phyloP scores from a whole-genome alignment of 1,139 yeast species.

The Taiozyma onychis region DNA sequence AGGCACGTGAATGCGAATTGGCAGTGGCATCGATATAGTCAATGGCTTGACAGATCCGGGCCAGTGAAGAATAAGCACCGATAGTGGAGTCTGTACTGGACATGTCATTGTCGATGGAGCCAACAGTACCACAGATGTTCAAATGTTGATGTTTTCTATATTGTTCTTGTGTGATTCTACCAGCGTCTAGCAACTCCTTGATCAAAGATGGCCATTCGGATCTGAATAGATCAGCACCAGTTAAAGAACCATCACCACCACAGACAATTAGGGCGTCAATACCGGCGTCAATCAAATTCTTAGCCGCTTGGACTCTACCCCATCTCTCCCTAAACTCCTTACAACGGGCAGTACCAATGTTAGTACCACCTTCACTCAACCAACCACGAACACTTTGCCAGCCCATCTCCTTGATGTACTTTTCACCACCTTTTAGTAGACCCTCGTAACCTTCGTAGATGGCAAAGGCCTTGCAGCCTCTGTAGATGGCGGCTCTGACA shows the following conservation, averaged over 20 bases:
- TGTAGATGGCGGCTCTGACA: constrained; percentile 80
- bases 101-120: constrained; percentile 97
- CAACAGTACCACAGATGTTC: constrained; percentile 92
- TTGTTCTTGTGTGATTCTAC: constrained; percentile 51
- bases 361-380: constrained; percentile 89
- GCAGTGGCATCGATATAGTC: constrained; percentile 98
- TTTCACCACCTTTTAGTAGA: constrained; percentile 73
- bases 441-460: constrained; percentile 96
- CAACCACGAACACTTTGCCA: constrained; percentile 96
- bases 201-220: constrained; percentile 89
- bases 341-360: constrained; percentile 95
- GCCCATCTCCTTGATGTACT: constrained; percentile 64
- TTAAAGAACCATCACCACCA: constrained; percentile 97
- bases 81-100: constrained; percentile 93
- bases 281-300: constrained; percentile 79
- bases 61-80: constrained; percentile 92
- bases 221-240: constrained; percentile 95
- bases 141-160: constrained; percentile 59
- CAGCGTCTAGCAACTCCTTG: constrained; percentile 54
- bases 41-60: constrained; percentile 87
- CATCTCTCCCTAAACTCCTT: constrained; percentile 74
- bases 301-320: constrained; percentile 80
- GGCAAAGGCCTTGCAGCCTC: constrained; percentile 93
- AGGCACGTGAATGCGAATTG: constrained; percentile 93
- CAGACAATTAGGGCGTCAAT: constrained; percentile 96